A percentile compares a stretch with the other conserved stretches of the same genome.
These are phyloP conservation scores for Lecanicillium sp. DNA, from an alignment of 2,329 filamentous ascomycete genomes.

Conservation along the genomic window DNA sequence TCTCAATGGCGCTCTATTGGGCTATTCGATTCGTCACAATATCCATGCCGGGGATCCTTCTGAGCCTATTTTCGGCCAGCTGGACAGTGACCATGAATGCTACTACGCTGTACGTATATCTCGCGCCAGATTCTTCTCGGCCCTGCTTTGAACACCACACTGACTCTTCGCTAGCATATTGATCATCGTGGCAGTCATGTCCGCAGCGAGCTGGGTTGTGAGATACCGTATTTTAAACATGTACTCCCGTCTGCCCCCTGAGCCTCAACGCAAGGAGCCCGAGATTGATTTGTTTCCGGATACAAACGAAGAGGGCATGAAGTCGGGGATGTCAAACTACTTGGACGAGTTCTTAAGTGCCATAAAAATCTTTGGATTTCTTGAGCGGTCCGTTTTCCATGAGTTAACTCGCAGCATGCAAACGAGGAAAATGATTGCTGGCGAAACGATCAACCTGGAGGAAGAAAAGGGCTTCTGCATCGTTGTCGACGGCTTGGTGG, in stretches of 20 bases:
- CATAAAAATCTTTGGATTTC: conserved; percentile 97
- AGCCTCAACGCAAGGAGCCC: conserved; percentile 92
- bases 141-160: conserved; percentile 2
- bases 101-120: conserved; percentile 67
- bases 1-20: conserved; percentile 63
- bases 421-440: conserved; percentile 89
- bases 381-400: conserved; percentile 94
- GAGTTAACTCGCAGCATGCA: conserved; percentile 98
- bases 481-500: conserved; percentile 90
- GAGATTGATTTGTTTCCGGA: conserved; percentile 94
- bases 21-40: conserved; percentile 78
- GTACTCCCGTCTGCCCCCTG: conserved; percentile 87
- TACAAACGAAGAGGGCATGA: conserved; percentile 79
- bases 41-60: conserved; percentile 81
- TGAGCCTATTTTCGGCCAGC: conserved; percentile 82
- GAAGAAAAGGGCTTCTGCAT: conserved; percentile 98
- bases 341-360: conserved; percentile 96
- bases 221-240: conserved; percentile 94
- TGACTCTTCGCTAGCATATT: conserved; percentile 49
- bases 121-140: conserved; percentile 8
- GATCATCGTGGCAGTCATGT: conserved; percentile 67
- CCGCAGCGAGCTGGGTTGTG: conserved; percentile 87
- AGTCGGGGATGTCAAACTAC: conserved; percentile 90
- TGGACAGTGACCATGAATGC: conserved; percentile 98
- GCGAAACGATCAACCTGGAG: conserved; percentile 88